Evolutionary conservation across 2,329 filamentous ascomycete species (phyloP).

Genomic region (Orbilia blumenaviensis): DNA sequence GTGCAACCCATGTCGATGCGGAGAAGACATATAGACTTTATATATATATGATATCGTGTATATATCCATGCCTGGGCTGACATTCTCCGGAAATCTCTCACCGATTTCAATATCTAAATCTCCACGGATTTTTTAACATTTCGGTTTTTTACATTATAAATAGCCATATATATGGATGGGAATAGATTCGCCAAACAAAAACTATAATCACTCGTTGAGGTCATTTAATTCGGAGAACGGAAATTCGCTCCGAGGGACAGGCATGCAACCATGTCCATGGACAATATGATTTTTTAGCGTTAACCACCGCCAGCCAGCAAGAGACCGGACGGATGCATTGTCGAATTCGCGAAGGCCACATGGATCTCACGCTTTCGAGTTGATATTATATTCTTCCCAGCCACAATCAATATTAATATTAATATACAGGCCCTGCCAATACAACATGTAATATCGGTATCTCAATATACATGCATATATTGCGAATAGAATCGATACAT

Average conservation of each 20-base stretch:
- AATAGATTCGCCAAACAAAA: no score
- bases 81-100: neutral
- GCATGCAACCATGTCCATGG: neutral
- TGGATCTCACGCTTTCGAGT: neutral
- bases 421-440: no score
- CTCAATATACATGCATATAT: no score
- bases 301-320: no score
- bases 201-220: conserved; percentile 1
- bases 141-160: neutral
- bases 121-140: neutral
- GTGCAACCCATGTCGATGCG: neutral
- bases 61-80: conserved; percentile 62
- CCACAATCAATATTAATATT: no score
- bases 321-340: neutral
- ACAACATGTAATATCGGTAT: no score
- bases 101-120: neutral
- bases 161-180: neutral
- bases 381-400: no score
- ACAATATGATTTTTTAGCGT: neutral
- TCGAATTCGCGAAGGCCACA: neutral
- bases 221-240: conserved; percentile 12
- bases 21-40: neutral
- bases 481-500: no score
- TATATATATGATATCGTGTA: neutral
- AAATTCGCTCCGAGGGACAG: conserved; percentile 7